Conservation (phyloP, 2,329 filamentous ascomycete species). For the Diaporthe vexans region DNA sequence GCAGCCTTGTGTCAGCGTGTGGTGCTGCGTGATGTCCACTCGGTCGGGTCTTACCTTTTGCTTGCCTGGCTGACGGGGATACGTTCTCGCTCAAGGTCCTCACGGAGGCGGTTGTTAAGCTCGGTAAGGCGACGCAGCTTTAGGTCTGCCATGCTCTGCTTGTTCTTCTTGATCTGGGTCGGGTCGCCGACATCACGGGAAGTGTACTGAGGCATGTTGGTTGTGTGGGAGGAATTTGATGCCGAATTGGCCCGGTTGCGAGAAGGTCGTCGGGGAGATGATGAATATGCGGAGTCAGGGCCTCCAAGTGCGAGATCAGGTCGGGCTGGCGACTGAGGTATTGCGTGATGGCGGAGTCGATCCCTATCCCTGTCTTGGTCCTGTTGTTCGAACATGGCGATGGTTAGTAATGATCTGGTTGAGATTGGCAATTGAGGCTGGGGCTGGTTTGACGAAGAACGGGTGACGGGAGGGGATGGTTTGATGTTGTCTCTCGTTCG, state of each 20-base stretch:
- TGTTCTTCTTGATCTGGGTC: slow-evolving; percentile 87
- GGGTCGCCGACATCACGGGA: slow-evolving; percentile 77
- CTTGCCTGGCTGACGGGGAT: slow-evolving; percentile 97
- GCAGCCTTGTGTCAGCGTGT: slow-evolving; percentile 24
- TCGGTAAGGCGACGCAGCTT: slow-evolving; percentile 97
- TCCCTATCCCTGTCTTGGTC: slow-evolving; percentile 35
- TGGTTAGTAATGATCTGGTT: slow-evolving; percentile 35
- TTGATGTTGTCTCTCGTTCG: slow-evolving; percentile 15
- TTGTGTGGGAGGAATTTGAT: slow-evolving; percentile 45
- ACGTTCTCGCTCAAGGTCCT: slow-evolving; percentile 94
- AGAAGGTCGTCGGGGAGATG: slow-evolving; percentile 43
- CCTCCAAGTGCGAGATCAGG: slow-evolving; percentile 34
- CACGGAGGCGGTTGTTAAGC: slow-evolving; percentile 94
- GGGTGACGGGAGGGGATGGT: slow-evolving; percentile 1
- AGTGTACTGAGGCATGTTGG: slow-evolving; percentile 75
- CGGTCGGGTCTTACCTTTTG: slow-evolving; percentile 74
- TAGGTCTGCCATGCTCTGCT: slow-evolving; percentile 98
- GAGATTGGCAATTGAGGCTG: slow-evolving; percentile 15
- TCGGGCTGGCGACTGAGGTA: slow-evolving; percentile 34
- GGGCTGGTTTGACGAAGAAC: slow-evolving; percentile 1
- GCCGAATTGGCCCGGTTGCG: slow-evolving; percentile 39
- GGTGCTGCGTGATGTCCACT: slow-evolving; percentile 10
- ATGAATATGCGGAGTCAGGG: slow-evolving; percentile 35
- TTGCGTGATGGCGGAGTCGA: slow-evolving; percentile 27
- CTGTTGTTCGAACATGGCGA: slow-evolving; percentile 39